These are phyloP conservation scores for Chrysanthemum lavandulifolium DNA, from an alignment of 129 eudicot species.

Conservation along the genomic window DNA sequence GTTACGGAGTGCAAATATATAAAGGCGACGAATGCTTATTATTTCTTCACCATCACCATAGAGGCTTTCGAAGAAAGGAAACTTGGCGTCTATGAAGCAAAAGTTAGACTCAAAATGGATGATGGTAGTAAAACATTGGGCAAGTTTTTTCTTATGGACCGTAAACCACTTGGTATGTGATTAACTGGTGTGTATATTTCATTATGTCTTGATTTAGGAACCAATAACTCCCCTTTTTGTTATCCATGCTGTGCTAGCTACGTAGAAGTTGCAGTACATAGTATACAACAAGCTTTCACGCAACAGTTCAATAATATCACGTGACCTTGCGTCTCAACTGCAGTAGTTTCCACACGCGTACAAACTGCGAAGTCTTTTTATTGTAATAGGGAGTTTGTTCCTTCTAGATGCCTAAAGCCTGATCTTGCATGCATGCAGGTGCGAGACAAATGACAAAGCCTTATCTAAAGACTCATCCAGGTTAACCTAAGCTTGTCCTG, in stretches of 20 bases:
- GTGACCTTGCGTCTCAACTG: not conserved
- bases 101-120: not conserved
- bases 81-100: not conserved
- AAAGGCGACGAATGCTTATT: not conserved
- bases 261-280: no score
- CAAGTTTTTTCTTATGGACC: no score
- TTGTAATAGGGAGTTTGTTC: not conserved
- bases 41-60: not conserved
- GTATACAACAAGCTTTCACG: not conserved
- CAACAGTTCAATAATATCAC: not conserved
- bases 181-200: not conserved
- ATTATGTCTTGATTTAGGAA: not conserved
- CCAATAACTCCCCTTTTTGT: not conserved
- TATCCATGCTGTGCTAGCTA: conserved; percentile 1
- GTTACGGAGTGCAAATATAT: conserved; percentile 1
- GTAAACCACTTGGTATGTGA: no score
- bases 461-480: not conserved
- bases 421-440: not conserved
- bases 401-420: not conserved
- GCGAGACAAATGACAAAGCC: not conserved
- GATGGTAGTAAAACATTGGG: not conserved
- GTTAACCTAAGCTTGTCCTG: not conserved
- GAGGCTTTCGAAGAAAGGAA: conserved; percentile 3
- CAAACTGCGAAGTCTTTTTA: not conserved
- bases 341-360: not conserved